phyloP scores from a whole-genome alignment of 2,329 filamentous ascomycete genomes.

The Talaromyces amestolkiae region DNA sequence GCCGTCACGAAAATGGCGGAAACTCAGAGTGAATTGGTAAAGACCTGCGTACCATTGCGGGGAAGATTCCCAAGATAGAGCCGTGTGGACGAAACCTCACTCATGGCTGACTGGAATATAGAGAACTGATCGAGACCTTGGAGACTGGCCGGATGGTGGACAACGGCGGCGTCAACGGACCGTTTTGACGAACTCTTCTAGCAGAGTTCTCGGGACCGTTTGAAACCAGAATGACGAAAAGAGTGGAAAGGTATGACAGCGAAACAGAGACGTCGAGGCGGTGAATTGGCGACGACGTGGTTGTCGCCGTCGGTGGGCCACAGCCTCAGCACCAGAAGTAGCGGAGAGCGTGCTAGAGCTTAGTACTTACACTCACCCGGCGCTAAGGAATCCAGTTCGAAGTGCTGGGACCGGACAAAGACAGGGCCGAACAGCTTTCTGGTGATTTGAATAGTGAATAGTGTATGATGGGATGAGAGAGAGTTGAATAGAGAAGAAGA shows the following conservation, averaged over 20 bases:
- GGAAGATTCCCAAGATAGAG: conserved; percentile 98
- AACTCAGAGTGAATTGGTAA: conserved; percentile 31
- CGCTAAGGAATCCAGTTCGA: conserved; percentile 2
- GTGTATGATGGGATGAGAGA: not conserved
- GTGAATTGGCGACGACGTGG: conserved; percentile 11
- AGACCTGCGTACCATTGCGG: conserved; percentile 73
- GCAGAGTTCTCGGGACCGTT: not conserved
- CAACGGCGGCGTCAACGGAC: conserved; percentile 5
- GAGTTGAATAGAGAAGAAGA: not conserved
- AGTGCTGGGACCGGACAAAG: not conserved
- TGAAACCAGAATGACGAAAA: not conserved
- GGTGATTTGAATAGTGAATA: not conserved
- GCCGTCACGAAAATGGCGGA: conserved; percentile 22
- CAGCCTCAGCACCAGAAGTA: conserved; percentile 9
- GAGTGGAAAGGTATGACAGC: not conserved
- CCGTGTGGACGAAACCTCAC: conserved; percentile 88
- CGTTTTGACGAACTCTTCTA: conserved; percentile 8
- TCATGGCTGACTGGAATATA: conserved; percentile 52
- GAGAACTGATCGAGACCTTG: conserved; percentile 4
- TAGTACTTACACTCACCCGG: conserved; percentile 13
- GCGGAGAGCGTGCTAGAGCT: conserved; percentile 15
- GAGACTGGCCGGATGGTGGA: conserved; percentile 1
- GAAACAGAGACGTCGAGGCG: conserved; percentile 12
- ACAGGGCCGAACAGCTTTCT: not conserved
- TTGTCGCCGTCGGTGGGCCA: conserved; percentile 2